Percentiles rank a stretch among this genome's conserved stretches.
Evolutionary conservation across 225 moss, liverwort and hornwort genomes (phyloP).

Genomic region (Marchantia paleacea): DNA sequence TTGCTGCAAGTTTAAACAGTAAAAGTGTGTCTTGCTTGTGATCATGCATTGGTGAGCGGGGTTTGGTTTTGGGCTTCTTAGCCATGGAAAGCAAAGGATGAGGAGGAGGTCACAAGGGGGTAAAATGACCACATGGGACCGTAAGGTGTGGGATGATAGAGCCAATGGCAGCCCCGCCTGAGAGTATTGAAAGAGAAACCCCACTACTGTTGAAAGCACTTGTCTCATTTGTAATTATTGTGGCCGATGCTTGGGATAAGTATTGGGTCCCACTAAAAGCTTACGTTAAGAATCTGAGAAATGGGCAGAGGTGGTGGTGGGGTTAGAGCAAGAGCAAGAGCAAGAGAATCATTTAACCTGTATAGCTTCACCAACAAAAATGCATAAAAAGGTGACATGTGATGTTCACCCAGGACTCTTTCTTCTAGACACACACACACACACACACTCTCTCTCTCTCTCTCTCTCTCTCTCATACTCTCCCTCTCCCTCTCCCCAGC

Average conservation of each 20-base stretch:
- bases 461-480: background rate
- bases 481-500: background rate
- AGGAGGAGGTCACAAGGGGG: conserved; percentile 1
- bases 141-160: background rate
- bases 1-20: background rate
- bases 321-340: background rate
- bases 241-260: conserved; percentile 4
- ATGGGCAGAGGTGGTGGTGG: background rate
- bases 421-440: background rate
- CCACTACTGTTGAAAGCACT: background rate
- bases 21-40: background rate
- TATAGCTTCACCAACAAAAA: background rate
- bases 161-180: background rate
- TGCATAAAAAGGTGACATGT: background rate
- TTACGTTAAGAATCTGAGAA: conserved; percentile 16
- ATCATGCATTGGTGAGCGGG: background rate
- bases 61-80: background rate
- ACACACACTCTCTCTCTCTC: background rate
- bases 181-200: background rate
- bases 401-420: background rate
- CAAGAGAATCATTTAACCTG: background rate
- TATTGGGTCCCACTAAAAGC: conserved; percentile 10
- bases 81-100: too few relatives aligned
- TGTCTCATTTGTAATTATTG: conserved; percentile 11
- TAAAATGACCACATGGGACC: conserved; percentile 4